Evolutionary conservation across 2,329 filamentous ascomycete genomes (phyloP), one percentile per base, ranked within the genome.

Genomic region (Xylaria sp.): DNA sequence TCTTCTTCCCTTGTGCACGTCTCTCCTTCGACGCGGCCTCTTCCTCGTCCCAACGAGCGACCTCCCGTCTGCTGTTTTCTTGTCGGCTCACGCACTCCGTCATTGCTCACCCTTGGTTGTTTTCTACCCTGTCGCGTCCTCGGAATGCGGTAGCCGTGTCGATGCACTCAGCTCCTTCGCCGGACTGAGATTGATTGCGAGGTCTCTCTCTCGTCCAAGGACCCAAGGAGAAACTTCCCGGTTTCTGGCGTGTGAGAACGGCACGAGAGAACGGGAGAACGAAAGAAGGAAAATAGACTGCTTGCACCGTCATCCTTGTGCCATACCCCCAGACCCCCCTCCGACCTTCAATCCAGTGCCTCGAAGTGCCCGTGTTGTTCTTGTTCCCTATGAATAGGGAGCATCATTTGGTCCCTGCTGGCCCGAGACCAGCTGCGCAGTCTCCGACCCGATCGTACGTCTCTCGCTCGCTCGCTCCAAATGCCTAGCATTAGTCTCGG

Each of bases 111-210:
- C 71, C 71, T 69, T 53, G 67, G 72, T 68, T 61, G 65, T 64
- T 61, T 61, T 61, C 65, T 62, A 39, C 53, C 47, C 62, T 51
- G 61, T 71, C 69, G 67, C 59, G 64, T 71, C 71, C 74, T 57
- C 84, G 85, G 83, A 84, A 88, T 88, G 86, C 83, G 85, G 85
- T 87, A 87, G 83, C 80, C 79, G 77, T 77, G 79, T 81, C 80
- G 79, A 80, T 81, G 80, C 78, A 79, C 85, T 87, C 85, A 87
- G 85, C 82, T 87, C 85, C 86, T 81, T 85, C 79, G 83, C 82
- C 80, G 86, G 86, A 87, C 86, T 87, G 85, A 85, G 84, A 79
- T 74, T 73, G 71, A 72, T 73, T 73, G 72, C 70, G 50, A 71
- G 72, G 54, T 67, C 67, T 72, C 61, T 67, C 68, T 72, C 61